Base-by-base conservation (phyloP, 805 yeast species). In the Ogataea populi-albae region DNA sequence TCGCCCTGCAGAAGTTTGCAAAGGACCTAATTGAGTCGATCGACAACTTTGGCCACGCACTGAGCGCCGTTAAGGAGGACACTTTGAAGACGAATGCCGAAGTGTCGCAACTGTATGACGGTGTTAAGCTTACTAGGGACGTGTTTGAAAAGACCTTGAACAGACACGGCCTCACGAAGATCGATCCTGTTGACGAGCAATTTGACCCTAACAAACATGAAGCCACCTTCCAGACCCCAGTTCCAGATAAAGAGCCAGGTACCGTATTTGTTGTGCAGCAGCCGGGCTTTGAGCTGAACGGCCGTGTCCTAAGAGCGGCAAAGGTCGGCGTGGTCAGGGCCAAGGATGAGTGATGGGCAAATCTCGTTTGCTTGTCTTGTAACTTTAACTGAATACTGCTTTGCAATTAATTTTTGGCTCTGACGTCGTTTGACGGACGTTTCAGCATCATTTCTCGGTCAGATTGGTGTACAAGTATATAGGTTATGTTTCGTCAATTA, bases 161-260 rank as follows among this genome's bases (percentile, higher is more conserved):
- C 40, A 81, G 70, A 55, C 91, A 88, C 63, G 97, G 97, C 26
- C 69, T 88, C 46, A 71, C 64, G 46, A 86, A 86, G 66, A 71
- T 86, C 43, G 81, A 86, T 54, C 96, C 97, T 33, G 40, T 85
- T 23, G 95, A 91, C 45, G 86, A 87, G 64, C 70, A 66, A 47
- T 88, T 89, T 52, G 95, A 88, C 61, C 96, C 97, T 44, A 86
- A 89, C 65, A 71, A 70, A 52, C 97, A 88, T 62, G 97, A 88
- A 66, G 97, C 96, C 35, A 78, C 91, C 21, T 89, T 88, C 64
- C 93, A 88, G 68, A 66, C 84, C 36, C 83, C 91, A 22, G 86
- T 82, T 55, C 86, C 89, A 32, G 93, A 77, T 50, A 86, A 86
- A 64, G 91, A 85, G 64, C 86, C 96, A 12, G 96, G 96, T 41